Base-by-base conservation (phyloP, 2,329 filamentous ascomycete species). In the Cladosporium sp. region DNA sequence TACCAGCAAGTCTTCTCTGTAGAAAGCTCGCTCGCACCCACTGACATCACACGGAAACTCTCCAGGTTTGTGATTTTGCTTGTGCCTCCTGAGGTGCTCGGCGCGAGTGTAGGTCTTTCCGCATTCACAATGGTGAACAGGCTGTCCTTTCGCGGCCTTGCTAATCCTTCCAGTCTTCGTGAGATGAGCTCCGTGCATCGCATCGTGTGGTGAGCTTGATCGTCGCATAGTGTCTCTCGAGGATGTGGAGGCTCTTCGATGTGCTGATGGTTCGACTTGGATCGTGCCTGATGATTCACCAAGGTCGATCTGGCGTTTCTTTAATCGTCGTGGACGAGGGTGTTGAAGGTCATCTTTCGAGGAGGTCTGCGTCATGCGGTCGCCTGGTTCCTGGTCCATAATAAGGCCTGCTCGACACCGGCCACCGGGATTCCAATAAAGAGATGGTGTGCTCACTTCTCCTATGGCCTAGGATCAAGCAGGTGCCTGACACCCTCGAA, bases 71-170 rank as follows among this genome's bases (percentile, higher is more conserved):
- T 76, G 73, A 50, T 75, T 75, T 49, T 72, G 70, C 54, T 74
- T 69, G 55, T 75, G 73, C 52, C 73, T 69, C 56, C 73, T 74
- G 50, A 76, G 56, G 52, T 76, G 73, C 56, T 76, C 73, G 18
- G 71, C 72, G 32, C 73, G 66, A 11, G 73, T 75, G 57, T 75
- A 76, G 11, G 68, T 70, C 72, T 72, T 72, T 60, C 72, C 71
- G 56, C 73, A 76, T 11, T 58, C 56, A 56, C 73, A 75, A 38
- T 68, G 61, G 53, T 75, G 73, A 17, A 75, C 61, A 8, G 61
- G 68, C 54, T 72, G 71, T 12, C 73, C 73, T 53, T 76, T 76
- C 56, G 72, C 70, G 6, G 73, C 73, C 61, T 74, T 75, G 52
- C 71, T 74, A 44, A 75, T 68, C 22, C 73, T 66, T 17, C 73